Base-by-base conservation (phyloP, 106 monocot species). In the Acorus calamus region DNA sequence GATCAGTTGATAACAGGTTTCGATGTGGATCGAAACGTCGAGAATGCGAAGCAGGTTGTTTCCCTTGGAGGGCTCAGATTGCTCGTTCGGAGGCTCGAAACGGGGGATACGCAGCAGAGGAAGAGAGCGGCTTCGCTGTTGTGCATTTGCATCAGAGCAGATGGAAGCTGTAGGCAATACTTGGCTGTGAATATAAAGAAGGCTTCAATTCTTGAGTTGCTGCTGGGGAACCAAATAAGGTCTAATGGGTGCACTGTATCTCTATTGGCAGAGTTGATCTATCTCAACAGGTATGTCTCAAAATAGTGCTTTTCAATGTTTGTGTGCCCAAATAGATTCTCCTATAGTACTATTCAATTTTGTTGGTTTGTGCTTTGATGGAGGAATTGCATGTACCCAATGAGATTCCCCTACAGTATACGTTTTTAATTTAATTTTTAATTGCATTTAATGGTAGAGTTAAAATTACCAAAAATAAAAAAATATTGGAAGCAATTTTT, bases 11-110 rank as follows among this genome's bases (percentile, higher is more conserved):
- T 87, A 47, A 74, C 46, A 55, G 87, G 84, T 14, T 92, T 79
- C 52, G 87, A 92, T 61, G 87, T 76, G 12, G 87, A 87, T 59
- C 71, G 81, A 76, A 92, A 87, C 48, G 53, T 74, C 12, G 87
- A 87, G 74, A 92, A 92, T 69, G 87, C 81, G 50, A 92, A 82
- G 62, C 84, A 92, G 66, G 50, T 82, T 42, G 69, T 92, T 66
- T 65, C 74, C 2, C 73, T 84, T 63, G 81, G 92, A 14, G 92
- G 92, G 11, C 64, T 84, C 64, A 60, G 62, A 11, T 61, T 87
- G 47, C 67, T 92, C 11, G 63, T 84, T 10, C 73, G 48, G 61
- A 84, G 74, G 60, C 71, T 92, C 53, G 87, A 92, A 60, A 70
- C 48, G 6, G 81, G 87, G 46, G 77, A 84, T 73, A 69, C 44